Base-by-base conservation (phyloP, 192 early-diverging fungal species). In the Backusella tarrabulga region DNA sequence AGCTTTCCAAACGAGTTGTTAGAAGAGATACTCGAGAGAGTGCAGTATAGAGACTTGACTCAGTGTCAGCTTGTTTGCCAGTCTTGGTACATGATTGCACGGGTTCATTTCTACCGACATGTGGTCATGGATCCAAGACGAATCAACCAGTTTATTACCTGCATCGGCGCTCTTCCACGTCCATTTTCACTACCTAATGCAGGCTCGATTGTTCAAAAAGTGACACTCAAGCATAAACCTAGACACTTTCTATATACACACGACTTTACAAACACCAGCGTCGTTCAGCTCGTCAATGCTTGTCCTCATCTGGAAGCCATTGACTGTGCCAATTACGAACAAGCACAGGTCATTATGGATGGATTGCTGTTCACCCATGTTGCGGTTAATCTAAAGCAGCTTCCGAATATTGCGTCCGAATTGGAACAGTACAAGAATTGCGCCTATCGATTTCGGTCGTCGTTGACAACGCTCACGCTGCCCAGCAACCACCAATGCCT, bases 361-460 rank as follows among this genome's bases (percentile, higher is more conserved):
- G 34, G 34, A n/a, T 38, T 70, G 8, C 36, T 38, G 6, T 70
- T 70, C 4, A 3, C 17, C 4, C 7, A 70, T 21, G 68, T 38
- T 23, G 8, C 12, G 19, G 8, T 40, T 11, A n/a, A 70, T 23
- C 68, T 70, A 23, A 36, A 36, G 9, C 38, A 35, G 0, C 38
- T 70, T 70, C 68, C 68, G 2, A 38, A 41, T 23, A 40, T 38
- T 38, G 68, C 38, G 21, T 70, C 35, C 1, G 56, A 19, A 14
- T 70, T 70, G 38, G 68, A 70, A 36, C 38, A 41, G 68, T 70
- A 70, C 40, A 70, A 70, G 41, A 23, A 70, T 4, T 70, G 68
- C n/a, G 68, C 68, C 4, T 70, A 70, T 36, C 34, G 38, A 36
- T 70, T 70, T 21, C 34, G 68, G 1, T 23, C n/a, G 4, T 38